Conservation (phyloP, 2,329 filamentous ascomycete species). For the Capronia coronata region DNA sequence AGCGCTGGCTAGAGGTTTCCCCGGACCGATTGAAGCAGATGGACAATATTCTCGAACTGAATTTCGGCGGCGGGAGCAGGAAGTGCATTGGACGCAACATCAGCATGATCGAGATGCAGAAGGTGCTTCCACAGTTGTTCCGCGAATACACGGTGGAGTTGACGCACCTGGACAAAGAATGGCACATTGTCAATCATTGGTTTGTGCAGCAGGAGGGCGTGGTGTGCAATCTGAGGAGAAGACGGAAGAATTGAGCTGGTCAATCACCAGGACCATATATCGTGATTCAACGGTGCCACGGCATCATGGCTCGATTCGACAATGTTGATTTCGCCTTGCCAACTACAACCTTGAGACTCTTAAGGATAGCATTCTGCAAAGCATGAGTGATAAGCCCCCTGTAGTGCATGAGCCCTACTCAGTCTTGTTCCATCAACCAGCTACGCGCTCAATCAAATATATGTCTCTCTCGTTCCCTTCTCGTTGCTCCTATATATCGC, state of each 20-base stretch:
- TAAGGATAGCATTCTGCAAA: no score
- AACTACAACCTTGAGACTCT: no score
- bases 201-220: slow-evolving; percentile 26
- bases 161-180: slow-evolving; percentile 23
- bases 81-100: slow-evolving; percentile 35
- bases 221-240: slow-evolving; percentile 18
- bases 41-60: slow-evolving; percentile 33
- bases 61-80: slow-evolving; percentile 47
- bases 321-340: no score
- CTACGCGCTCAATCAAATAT: slow-evolving; percentile 8
- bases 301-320: no score
- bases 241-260: slow-evolving; percentile 2
- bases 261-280: no score
- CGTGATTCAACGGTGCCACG: no score
- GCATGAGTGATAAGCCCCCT: no score
- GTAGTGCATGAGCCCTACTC: no score
- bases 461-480: slow-evolving; percentile 17
- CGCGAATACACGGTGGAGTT: slow-evolving; percentile 19
- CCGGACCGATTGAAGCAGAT: slow-evolving; percentile 30
- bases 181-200: slow-evolving; percentile 26
- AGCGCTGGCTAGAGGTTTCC: slow-evolving; percentile 31
- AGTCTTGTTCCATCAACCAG: neutral
- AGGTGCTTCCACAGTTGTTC: slow-evolving; percentile 28
- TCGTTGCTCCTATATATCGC: slow-evolving; percentile 21
- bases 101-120: slow-evolving; percentile 23